Conservation (phyloP, 805 yeast species). For the Yarrowia divulgata region DNA sequence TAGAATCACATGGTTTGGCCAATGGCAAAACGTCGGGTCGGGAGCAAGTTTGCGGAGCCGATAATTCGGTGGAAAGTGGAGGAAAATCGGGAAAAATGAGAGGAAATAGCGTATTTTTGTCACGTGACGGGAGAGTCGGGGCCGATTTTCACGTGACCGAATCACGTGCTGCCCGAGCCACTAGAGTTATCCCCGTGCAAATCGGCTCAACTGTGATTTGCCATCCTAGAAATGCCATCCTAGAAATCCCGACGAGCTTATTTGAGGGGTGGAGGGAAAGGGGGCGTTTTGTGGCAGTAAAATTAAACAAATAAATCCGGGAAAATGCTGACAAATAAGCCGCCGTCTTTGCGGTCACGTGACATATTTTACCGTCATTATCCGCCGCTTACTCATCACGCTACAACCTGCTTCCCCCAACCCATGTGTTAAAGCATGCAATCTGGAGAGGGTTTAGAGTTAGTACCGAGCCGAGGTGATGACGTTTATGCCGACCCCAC, state of each 20-base stretch:
- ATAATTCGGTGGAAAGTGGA: too few relatives aligned
- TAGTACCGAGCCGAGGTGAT: slow-evolving; percentile 37
- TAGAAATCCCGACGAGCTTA: slow-evolving; percentile 25
- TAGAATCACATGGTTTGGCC: slow-evolving; percentile 26
- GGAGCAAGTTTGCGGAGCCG: too few relatives aligned
- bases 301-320: too few relatives aligned
- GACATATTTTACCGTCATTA: too few relatives aligned
- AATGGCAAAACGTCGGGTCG: neutral
- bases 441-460: slow-evolving; percentile 18
- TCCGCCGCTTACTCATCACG: neutral
- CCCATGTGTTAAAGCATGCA: slow-evolving; percentile 33
- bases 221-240: slow-evolving; percentile 28
- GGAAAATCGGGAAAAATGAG: too few relatives aligned
- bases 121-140: too few relatives aligned
- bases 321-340: too few relatives aligned
- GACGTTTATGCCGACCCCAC: slow-evolving; percentile 34
- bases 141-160: too few relatives aligned
- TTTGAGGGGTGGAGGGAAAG: neutral
- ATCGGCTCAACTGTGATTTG: slow-evolving; percentile 28
- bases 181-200: slow-evolving; percentile 35
- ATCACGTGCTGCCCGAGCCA: neutral
- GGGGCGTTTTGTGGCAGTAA: neutral
- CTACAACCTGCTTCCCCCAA: neutral
- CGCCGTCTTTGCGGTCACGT: too few relatives aligned
- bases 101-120: too few relatives aligned